Evolutionary conservation across 495 filamentous ascomycete species (phyloP).

Genomic region (Bacidia gigantensis): DNA sequence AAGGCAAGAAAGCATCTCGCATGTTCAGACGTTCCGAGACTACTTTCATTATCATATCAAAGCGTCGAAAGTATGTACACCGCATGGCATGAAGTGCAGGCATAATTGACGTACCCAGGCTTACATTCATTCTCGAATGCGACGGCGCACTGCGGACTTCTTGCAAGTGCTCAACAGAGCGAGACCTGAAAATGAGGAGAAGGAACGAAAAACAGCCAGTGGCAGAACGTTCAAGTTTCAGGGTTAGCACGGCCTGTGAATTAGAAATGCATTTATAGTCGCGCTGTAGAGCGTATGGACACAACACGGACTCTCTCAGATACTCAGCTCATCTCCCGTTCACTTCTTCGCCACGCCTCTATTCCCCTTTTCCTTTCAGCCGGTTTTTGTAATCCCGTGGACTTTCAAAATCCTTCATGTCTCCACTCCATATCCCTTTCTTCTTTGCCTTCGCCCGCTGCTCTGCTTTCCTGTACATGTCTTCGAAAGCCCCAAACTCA

Average conservation of each 20-base stretch:
- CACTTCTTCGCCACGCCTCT: no score
- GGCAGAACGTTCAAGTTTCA: slow-evolving; percentile 84
- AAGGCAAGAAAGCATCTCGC: slow-evolving; percentile 87
- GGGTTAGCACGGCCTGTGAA: slow-evolving; percentile 21
- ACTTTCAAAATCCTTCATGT: slow-evolving; percentile 51
- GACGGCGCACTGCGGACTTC: slow-evolving; percentile 92
- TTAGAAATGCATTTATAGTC: no score
- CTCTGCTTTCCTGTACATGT: slow-evolving; percentile 59
- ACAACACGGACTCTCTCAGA: no score
- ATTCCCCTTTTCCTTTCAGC: neutral
- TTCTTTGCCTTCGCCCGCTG: slow-evolving; percentile 50
- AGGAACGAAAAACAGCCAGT: slow-evolving; percentile 95
- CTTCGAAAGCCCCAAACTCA: slow-evolving; percentile 63
- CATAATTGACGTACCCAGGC: slow-evolving; percentile 38
- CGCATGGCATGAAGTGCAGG: neutral
- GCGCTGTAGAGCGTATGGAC: no score
- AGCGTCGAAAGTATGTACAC: slow-evolving; percentile 68
- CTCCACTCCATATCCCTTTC: slow-evolving; percentile 62
- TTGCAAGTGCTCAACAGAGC: slow-evolving; percentile 91
- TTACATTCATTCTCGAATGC: slow-evolving; percentile 97
- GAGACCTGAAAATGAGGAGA: slow-evolving; percentile 87
- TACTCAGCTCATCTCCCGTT: no score
- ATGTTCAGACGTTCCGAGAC: slow-evolving; percentile 98
- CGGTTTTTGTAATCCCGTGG: slow-evolving; percentile 77
- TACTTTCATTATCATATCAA: slow-evolving; percentile 99